Percentiles rank a stretch among this genome's conserved stretches.
phyloP scores from a whole-genome alignment of 345 rosid species.

The Sisymbrium altissimum region DNA sequence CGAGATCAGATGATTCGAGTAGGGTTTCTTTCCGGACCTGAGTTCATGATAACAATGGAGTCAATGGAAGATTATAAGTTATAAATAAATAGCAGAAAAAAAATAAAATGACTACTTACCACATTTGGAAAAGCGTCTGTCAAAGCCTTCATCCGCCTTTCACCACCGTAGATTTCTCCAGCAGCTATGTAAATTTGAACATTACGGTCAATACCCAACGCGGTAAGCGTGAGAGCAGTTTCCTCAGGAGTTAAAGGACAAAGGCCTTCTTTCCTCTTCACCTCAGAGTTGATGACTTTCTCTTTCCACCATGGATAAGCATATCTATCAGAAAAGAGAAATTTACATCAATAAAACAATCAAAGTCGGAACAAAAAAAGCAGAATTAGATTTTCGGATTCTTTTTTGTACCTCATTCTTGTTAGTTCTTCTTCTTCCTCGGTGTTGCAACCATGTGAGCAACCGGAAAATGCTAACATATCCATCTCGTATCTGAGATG shows the following conservation, averaged over 20 bases:
- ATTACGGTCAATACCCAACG: slow-evolving; percentile 68
- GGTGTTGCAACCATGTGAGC: slow-evolving; percentile 79
- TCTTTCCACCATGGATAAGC: slow-evolving; percentile 88
- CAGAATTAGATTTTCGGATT: not conserved
- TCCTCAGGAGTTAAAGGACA: slow-evolving; percentile 99
- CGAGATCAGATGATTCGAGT: slow-evolving; percentile 58
- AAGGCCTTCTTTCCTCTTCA: slow-evolving; percentile 83
- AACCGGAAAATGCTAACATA: slow-evolving; percentile 96
- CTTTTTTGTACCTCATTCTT: slow-evolving; percentile 61
- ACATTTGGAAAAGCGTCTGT: slow-evolving; percentile 67
- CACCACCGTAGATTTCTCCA: slow-evolving; percentile 90
- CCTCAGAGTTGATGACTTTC: slow-evolving; percentile 73
- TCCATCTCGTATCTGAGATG: slow-evolving; percentile 99
- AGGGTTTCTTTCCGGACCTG: slow-evolving; percentile 90
- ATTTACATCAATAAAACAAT: slow-evolving; percentile 7
- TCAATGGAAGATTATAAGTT: not conserved
- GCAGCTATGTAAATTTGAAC: slow-evolving; percentile 93
- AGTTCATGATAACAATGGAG: slow-evolving; percentile 5
- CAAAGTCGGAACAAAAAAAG: not conserved
- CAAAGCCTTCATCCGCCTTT: slow-evolving; percentile 65
- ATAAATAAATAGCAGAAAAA: not conserved
- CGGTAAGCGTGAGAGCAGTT: slow-evolving; percentile 72
- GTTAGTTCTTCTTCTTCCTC: slow-evolving; percentile 84
- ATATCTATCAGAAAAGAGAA: slow-evolving; percentile 47
- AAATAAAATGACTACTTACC: slow-evolving; percentile 44